These are phyloP conservation scores for Dioscorea alata DNA, from an alignment of 106 monocot species.

Conservation along the genomic window DNA sequence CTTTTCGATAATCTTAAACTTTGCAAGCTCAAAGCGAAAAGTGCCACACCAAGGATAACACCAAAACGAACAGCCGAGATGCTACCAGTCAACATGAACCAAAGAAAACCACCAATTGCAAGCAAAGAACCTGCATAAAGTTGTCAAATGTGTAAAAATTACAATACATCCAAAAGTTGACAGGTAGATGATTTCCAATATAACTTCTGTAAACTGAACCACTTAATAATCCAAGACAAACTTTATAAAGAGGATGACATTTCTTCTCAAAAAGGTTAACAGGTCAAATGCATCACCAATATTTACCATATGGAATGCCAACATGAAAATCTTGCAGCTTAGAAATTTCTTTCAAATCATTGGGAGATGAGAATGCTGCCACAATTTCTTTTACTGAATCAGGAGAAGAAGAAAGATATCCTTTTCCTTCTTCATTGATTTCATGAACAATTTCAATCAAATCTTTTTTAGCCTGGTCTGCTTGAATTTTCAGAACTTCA, in stretches of 20 bases:
- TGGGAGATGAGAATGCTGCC: conserved; percentile 39
- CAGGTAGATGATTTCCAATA: neutral
- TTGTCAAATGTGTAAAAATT: neutral
- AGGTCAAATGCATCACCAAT: neutral
- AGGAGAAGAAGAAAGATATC: conserved; percentile 61
- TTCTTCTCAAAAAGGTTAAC: neutral
- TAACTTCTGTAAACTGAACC: neutral
- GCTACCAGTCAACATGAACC: conserved; percentile 87
- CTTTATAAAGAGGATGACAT: neutral
- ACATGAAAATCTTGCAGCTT: conserved; percentile 62
- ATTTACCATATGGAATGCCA: conserved; percentile 87
- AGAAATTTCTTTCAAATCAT: conserved; percentile 44
- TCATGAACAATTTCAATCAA: conserved; percentile 50
- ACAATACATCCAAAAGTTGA: neutral
- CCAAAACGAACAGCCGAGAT: conserved; percentile 82
- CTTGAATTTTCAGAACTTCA: conserved; percentile 67
- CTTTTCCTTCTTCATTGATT: conserved; percentile 61
- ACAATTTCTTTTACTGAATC: conserved; percentile 72
- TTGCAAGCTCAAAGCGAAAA: conserved; percentile 51
- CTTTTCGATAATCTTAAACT: conserved; percentile 71
- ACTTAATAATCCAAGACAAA: neutral
- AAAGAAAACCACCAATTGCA: conserved; percentile 69
- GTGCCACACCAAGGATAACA: conserved; percentile 61
- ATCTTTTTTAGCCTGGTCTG: conserved; percentile 73
- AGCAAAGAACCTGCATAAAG: conserved; percentile 50